These are phyloP conservation scores for Evernia prunastri DNA, from an alignment of 495 filamentous ascomycete genomes.

Conservation along the genomic window DNA sequence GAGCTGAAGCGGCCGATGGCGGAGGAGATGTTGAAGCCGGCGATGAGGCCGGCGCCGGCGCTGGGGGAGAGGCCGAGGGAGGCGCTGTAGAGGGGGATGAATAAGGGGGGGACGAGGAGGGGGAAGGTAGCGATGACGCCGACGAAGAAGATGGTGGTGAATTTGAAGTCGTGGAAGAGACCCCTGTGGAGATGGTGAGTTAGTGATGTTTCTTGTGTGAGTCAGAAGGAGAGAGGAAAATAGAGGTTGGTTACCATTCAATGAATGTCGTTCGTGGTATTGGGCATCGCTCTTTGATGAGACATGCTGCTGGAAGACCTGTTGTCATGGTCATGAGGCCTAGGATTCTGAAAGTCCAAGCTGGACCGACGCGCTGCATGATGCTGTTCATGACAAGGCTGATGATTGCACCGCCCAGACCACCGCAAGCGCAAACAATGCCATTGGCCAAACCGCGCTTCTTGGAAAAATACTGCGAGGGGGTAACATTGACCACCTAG, in stretches of 20 bases:
- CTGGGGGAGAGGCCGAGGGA: slow-evolving; percentile 42
- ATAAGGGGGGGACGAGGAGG: slow-evolving; percentile 55
- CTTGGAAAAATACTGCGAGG: slow-evolving; percentile 50
- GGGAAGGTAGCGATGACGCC: slow-evolving; percentile 56
- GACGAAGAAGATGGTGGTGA: slow-evolving; percentile 45
- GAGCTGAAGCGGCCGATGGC: slow-evolving; percentile 46
- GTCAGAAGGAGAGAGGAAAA: not conserved
- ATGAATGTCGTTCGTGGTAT: slow-evolving; percentile 41
- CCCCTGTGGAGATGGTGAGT: not conserved
- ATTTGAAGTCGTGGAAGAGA: slow-evolving; percentile 34
- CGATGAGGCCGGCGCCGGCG: slow-evolving; percentile 47
- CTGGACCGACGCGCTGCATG: slow-evolving; percentile 40
- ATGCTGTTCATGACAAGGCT: slow-evolving; percentile 45
- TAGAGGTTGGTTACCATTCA: slow-evolving; percentile 37
- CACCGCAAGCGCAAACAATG: slow-evolving; percentile 49
- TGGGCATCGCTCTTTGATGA: slow-evolving; percentile 49
- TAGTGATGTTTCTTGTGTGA: not conserved
- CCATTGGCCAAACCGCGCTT: slow-evolving; percentile 53
- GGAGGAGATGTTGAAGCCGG: slow-evolving; percentile 51
- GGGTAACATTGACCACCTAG: slow-evolving; percentile 24
- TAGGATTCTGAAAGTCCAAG: slow-evolving; percentile 50
- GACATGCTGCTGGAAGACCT: slow-evolving; percentile 51
- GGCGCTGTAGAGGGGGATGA: slow-evolving; percentile 46
- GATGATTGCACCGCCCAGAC: slow-evolving; percentile 46
- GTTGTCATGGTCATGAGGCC: slow-evolving; percentile 42